Evolutionary conservation across 306 rosid genomes (phyloP).

Genomic region (Glycine soja): DNA sequence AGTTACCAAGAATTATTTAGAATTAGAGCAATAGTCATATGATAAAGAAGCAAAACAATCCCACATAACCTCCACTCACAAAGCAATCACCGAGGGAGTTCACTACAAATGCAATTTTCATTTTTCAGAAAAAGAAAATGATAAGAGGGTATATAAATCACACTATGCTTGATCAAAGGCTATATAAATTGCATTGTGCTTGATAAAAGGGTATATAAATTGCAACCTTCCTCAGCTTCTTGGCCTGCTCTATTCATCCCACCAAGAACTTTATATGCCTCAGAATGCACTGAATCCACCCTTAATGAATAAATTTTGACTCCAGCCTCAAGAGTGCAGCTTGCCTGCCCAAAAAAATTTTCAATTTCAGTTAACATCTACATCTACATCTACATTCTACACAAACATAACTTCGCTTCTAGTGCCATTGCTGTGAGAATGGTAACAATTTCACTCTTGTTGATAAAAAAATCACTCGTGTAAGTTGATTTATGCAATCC

Average conservation of each 20-base stretch:
- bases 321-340: conserved; percentile 98
- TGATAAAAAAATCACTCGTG: too few relatives aligned
- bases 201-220: conserved; percentile 25
- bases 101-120: neutral
- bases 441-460: neutral
- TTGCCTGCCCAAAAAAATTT: conserved; percentile 66
- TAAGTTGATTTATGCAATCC: conserved; percentile 28
- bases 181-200: too few relatives aligned
- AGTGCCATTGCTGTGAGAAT: neutral
- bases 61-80: neutral
- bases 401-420: conserved; percentile 15
- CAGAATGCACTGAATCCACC: conserved; percentile 96
- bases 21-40: conserved; percentile 6
- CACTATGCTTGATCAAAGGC: neutral
- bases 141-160: conserved; percentile 8
- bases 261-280: conserved; percentile 96
- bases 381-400: neutral
- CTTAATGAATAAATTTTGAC: conserved; percentile 88
- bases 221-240: conserved; percentile 81
- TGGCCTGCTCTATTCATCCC: conserved; percentile 98
- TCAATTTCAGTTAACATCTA: neutral
- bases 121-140: too few relatives aligned
- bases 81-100: conserved; percentile 22
- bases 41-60: conserved; percentile 1
- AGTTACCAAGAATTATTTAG: neutral